Evolutionary conservation across 2,329 filamentous ascomycete genomes (phyloP).

Genomic region (Fusarium coffeatum): DNA sequence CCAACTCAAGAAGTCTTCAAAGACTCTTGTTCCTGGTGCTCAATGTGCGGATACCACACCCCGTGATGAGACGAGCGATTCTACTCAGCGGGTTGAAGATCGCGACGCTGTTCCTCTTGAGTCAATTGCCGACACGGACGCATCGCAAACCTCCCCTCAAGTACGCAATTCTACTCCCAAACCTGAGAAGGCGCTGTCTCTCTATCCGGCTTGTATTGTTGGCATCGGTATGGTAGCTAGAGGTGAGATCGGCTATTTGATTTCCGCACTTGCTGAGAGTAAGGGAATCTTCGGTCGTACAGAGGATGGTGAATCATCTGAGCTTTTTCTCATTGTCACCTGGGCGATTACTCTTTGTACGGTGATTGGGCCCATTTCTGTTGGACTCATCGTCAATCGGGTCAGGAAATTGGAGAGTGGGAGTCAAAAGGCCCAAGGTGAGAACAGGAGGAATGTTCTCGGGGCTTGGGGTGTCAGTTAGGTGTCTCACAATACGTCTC

Average conservation of each 20-base stretch:
- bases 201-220: conserved; percentile 75
- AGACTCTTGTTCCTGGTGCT: conserved; percentile 10
- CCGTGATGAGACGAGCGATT: neutral
- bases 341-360: conserved; percentile 69
- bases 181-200: conserved; percentile 65
- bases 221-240: conserved; percentile 77
- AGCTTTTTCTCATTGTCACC: conserved; percentile 64
- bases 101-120: neutral
- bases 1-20: neutral
- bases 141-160: neutral
- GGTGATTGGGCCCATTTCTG: conserved; percentile 60
- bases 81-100: neutral
- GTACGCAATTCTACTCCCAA: conserved; percentile 14
- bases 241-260: conserved; percentile 84
- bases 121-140: neutral
- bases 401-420: conserved; percentile 50
- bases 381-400: conserved; percentile 60
- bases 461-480: conserved; percentile 42
- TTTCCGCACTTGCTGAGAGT: conserved; percentile 74
- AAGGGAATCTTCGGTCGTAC: conserved; percentile 55
- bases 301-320: conserved; percentile 43
- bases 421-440: conserved; percentile 4
- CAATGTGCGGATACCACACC: conserved; percentile 19
- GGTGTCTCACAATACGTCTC: too few relatives aligned
- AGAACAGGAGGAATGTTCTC: conserved; percentile 33